Conservation (phyloP, 345 rosid genomes). For the Erucastrum elatum region DNA sequence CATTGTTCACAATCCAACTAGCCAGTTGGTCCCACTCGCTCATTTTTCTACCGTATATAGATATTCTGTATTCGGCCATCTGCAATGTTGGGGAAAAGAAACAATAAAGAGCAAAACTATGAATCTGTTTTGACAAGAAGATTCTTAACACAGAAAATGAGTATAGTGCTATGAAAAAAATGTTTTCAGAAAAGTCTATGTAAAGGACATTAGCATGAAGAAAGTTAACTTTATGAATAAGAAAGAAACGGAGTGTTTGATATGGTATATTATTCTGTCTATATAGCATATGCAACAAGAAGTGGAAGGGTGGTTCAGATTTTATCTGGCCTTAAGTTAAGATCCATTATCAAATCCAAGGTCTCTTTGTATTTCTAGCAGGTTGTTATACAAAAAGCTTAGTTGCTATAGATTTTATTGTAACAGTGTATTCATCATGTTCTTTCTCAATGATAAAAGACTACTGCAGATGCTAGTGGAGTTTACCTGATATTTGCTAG, state of each 20-base stretch:
- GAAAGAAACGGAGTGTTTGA: neutral
- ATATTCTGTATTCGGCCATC: conserved; percentile 99
- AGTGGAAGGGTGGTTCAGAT: too few relatives aligned
- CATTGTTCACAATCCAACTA: conserved; percentile 99
- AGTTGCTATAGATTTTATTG: neutral
- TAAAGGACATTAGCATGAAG: neutral
- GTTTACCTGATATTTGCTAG: conserved; percentile 95
- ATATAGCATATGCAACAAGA: conserved; percentile 11
- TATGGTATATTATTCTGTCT: neutral
- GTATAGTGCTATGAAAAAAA: neutral
- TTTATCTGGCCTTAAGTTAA: too few relatives aligned
- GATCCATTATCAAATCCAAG: neutral
- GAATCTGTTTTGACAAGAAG: neutral
- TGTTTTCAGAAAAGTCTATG: neutral
- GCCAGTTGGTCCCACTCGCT: conserved; percentile 99
- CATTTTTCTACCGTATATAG: conserved; percentile 97
- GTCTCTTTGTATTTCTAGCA: neutral
- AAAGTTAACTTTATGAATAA: neutral
- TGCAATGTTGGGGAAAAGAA: conserved; percentile 33
- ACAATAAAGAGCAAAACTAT: neutral
- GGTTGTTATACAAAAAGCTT: neutral
- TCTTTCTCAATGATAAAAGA: too few relatives aligned
- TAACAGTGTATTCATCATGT: neutral
- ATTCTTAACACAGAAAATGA: neutral
- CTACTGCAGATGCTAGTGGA: neutral